These are phyloP conservation scores for Psilocybe tampanensis DNA, from an alignment of 768 basidiomycete genomes.

Conservation along the genomic window DNA sequence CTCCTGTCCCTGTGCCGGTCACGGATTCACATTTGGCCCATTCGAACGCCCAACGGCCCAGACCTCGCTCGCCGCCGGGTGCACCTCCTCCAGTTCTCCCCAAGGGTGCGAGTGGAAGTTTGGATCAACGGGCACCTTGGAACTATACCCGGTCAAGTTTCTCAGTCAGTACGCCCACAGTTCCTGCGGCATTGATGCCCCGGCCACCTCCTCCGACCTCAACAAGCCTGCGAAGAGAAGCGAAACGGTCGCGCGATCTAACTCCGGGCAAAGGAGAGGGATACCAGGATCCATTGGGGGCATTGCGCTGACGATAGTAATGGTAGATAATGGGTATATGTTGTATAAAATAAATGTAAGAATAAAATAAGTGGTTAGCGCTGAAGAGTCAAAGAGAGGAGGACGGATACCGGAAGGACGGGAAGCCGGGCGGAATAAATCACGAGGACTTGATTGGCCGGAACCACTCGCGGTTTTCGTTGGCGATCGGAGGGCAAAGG, in stretches of 20 bases:
- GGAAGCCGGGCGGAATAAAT: constrained; percentile 32
- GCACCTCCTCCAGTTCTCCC: constrained; percentile 16
- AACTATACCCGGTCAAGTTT: constrained; percentile 59
- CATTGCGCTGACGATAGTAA: constrained; percentile 25
- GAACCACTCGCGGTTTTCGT: constrained; percentile 31
- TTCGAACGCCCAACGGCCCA: constrained; percentile 21
- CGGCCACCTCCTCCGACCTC: constrained; percentile 55
- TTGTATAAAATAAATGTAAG: constrained; percentile 14
- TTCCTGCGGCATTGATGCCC: constrained; percentile 48
- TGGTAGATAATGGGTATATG: constrained; percentile 2
- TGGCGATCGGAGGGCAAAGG: constrained; percentile 26
- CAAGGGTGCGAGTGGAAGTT: constrained; percentile 7
- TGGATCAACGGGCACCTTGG: constrained; percentile 48
- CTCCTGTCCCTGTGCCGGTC: constrained; percentile 41
- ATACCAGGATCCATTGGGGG: constrained; percentile 47
- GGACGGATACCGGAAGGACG: constrained; percentile 10
- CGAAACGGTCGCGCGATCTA: constrained; percentile 29
- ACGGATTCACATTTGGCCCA: constrained; percentile 36
- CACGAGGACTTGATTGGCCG: constrained; percentile 46
- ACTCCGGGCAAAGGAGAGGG: constrained; percentile 24
- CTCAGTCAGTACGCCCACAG: constrained; percentile 26
- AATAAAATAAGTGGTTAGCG: constrained; percentile 1
- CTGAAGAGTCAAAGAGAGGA: no score
- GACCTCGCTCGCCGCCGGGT: constrained; percentile 20
- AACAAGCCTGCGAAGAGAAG: constrained; percentile 31